Conservation (phyloP, 2,329 filamentous ascomycete genomes). For the Claviceps paspali region DNA sequence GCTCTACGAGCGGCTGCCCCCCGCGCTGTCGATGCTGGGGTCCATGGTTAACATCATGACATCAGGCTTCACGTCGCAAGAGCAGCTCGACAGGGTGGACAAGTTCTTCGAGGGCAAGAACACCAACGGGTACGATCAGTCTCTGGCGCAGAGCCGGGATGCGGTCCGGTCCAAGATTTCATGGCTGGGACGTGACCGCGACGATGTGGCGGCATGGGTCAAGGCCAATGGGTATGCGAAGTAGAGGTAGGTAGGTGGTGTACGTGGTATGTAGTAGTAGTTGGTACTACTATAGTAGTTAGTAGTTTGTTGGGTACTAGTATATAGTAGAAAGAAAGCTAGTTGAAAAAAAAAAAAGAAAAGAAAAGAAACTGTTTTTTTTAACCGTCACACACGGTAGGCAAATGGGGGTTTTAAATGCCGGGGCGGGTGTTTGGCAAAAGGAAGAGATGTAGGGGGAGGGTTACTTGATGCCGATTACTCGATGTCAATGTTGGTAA, state of each 20-base stretch:
- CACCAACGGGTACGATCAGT: constrained; percentile 73
- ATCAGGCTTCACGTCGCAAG: constrained; percentile 60
- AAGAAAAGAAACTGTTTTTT: not conserved
- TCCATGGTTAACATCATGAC: constrained; percentile 72
- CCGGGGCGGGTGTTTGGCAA: too few relatives aligned
- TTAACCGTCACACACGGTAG: too few relatives aligned
- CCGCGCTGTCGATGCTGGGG: constrained; percentile 74
- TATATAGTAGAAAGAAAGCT: too few relatives aligned
- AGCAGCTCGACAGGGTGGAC: constrained; percentile 62
- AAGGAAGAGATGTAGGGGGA: too few relatives aligned
- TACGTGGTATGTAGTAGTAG: too few relatives aligned
- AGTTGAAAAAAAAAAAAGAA: not conserved
- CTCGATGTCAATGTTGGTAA: too few relatives aligned
- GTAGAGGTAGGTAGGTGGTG: too few relatives aligned
- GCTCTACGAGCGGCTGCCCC: constrained; percentile 65
- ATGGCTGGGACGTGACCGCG: constrained; percentile 12
- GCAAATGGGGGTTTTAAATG: too few relatives aligned
- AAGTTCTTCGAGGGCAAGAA: constrained; percentile 70
- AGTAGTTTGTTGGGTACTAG: too few relatives aligned
- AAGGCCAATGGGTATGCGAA: constrained; percentile 11
- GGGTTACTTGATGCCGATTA: too few relatives aligned
- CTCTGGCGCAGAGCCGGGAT: constrained; percentile 80
- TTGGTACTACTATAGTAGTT: too few relatives aligned
- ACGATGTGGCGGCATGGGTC: constrained; percentile 13
- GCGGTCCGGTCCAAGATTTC: constrained; percentile 60